Base-by-base conservation (phyloP, 2,329 filamentous ascomycete species). In the Fusarium incarnatum region DNA sequence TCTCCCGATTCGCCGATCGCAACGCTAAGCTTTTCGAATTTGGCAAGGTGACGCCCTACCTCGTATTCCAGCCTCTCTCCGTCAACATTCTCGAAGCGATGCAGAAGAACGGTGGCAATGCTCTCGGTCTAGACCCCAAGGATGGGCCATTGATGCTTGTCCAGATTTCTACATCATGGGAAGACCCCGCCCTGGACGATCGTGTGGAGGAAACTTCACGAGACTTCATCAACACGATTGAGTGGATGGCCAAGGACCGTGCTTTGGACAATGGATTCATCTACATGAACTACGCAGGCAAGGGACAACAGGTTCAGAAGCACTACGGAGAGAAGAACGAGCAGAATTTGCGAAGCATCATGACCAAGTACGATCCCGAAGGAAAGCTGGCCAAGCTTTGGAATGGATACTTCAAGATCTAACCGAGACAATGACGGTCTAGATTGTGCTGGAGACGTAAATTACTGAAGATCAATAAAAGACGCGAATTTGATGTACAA, bases 241-340 rank as follows among this genome's bases (percentile, higher is more conserved):
- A 47, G 15, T 67, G 67, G 1, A 71, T 76, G 5, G 78, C 80
- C 12, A 70, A 74, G 44, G 68, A 75, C n/a, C 71, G 74, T 9
- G 78, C 77, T 0, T 64, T 81, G 0, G 73, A 79, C 41, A 76
- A 81, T 54, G 75, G 76, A 1, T 84, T 77, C 34, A 61, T 85
- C 20, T 85, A 85, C 68, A 77, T 83, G 49, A 85, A 86, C 69
- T 86, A 86, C 56, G 83, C 83, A 2, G 77, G 79, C 11, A 71
- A 75, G 37, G 76, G 76, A 27, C 82, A 86, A 66, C 71, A 82
- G 27, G 79, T 83, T 1, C 75, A 85, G 23, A 27, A 68, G 1
- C 72, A 78, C 13, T 86, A 85, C 53, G 83, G 84, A 0, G 32
- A 70, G 3, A 73, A 77, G 3, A 85, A 82, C 20, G 64, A 82